Percentiles rank a stretch among this genome's conserved stretches.
These are phyloP conservation scores for Fusarium udum DNA, from an alignment of 2,329 filamentous ascomycete genomes.

Conservation along the genomic window DNA sequence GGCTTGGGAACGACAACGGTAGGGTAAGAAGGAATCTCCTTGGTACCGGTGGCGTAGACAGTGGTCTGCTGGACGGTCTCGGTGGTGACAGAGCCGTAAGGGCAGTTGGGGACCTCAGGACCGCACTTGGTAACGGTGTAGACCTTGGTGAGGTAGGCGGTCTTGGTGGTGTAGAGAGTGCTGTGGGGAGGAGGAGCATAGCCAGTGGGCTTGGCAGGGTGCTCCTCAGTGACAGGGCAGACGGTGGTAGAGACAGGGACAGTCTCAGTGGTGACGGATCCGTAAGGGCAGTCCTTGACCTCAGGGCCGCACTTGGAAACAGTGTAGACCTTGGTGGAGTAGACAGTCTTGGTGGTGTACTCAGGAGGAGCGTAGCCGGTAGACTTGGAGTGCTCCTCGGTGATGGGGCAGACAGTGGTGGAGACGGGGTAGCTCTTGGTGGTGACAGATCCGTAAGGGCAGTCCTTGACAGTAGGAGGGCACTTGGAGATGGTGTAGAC, in stretches of 20 bases:
- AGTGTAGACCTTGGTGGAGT: constrained; percentile 47
- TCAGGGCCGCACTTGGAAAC: constrained; percentile 45
- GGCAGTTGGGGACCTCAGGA: constrained; percentile 45
- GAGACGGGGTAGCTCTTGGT: constrained; percentile 32
- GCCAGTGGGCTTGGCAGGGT: constrained; percentile 27
- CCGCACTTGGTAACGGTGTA: constrained; percentile 48
- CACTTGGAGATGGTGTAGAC: constrained; percentile 31
- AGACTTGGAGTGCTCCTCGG: constrained; percentile 29
- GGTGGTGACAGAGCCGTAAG: constrained; percentile 45
- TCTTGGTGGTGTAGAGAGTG: constrained; percentile 47
- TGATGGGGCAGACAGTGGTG: constrained; percentile 33
- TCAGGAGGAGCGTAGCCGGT: constrained; percentile 47
- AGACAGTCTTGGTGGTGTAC: constrained; percentile 38
- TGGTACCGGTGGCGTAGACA: constrained; percentile 24
- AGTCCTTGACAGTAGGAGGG: constrained; percentile 46
- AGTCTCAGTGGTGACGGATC: constrained; percentile 41
- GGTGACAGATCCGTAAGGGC: constrained; percentile 31
- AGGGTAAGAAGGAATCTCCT: constrained; percentile 32
- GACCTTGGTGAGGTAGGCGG: constrained; percentile 45
- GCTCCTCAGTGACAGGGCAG: constrained; percentile 20
- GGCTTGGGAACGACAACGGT: constrained; percentile 29
- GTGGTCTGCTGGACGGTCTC: constrained; percentile 22
- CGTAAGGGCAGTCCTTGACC: constrained; percentile 44
- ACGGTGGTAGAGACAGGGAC: constrained; percentile 4
- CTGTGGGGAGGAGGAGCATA: constrained; percentile 27